Percentiles rank a stretch among this genome's conserved stretches.
These are phyloP conservation scores for Nelumbo lutea DNA, from an alignment of 164 flowering plant species.

Conservation along the genomic window DNA sequence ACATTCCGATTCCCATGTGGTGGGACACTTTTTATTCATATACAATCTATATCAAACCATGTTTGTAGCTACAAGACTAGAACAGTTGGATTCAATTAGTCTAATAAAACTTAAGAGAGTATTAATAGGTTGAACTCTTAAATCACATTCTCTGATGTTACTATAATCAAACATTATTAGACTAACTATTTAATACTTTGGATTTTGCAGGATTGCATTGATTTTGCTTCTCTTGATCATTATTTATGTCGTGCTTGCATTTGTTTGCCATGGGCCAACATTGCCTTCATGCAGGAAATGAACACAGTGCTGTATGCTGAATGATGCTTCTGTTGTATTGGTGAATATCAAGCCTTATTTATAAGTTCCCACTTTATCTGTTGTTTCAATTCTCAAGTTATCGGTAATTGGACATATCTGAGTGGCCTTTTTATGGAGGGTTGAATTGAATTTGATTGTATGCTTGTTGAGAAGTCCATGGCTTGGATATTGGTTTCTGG, in stretches of 20 bases:
- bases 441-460: background rate
- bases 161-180: too few relatives aligned
- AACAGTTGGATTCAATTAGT: too few relatives aligned
- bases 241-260: conserved; percentile 41
- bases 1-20: too few relatives aligned
- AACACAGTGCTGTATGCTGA: background rate
- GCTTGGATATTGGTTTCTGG: background rate
- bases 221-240: conserved; percentile 31
- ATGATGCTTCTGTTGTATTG: background rate
- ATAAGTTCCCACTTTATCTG: too few relatives aligned
- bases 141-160: too few relatives aligned
- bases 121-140: too few relatives aligned
- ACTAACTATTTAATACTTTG: background rate
- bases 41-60: too few relatives aligned
- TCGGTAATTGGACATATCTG: background rate
- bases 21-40: too few relatives aligned
- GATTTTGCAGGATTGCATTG: conserved; percentile 34
- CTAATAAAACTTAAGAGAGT: too few relatives aligned
- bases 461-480: background rate
- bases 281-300: conserved; percentile 41
- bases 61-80: too few relatives aligned
- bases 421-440: background rate
- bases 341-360: background rate
- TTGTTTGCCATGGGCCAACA: conserved; percentile 41
- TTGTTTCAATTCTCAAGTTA: background rate